Base-by-base conservation (phyloP, 495 filamentous ascomycete species). In the Xylaria cubensis region DNA sequence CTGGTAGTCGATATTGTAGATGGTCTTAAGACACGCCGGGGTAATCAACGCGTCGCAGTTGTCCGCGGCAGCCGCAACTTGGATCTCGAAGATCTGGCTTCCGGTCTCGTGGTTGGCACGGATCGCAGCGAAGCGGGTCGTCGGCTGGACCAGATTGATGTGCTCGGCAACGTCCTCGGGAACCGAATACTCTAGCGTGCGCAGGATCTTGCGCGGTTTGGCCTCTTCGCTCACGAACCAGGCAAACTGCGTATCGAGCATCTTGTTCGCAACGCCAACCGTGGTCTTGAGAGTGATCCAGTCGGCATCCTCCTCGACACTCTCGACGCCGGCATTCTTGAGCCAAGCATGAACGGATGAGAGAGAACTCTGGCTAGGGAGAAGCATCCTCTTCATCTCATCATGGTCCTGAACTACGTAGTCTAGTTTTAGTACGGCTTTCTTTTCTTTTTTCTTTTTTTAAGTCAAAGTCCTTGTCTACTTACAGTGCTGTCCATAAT, bases 181-280 rank as follows among this genome's bases (percentile, higher is more conserved):
- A n/a, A 91, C 80, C 0, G 88, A 89, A 72, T 91, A 91, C 55
- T 80, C 70, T 0, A 88, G 81, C 0, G 88, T 88, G 17, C 90
- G 83, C 41, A 91, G 80, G 32, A 73, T 26, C 41, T 44, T 73
- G 29, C 71, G 71, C 4, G 32, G 76, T n/a, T 80, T 74, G 34
- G 72, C 77, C 13, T 75, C 73, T 9, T 77, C 64, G 55, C 85
- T 79, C 29, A 83, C 74, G 66, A 83, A 90, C 68, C 80, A 81
- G 29, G 80, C 80, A 74, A 89, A 90, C 41, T 79, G 77, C 3
- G 89, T 86, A 51, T 82, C 78, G 53, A 90, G 72, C 72, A 90
- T 80, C 15, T 77, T 70, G 72, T 90, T 84, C 0, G 88, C 89
- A 62, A 86, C 80, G 15, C 74, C 78, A 4, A 89, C 74, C 0